Evolutionary conservation across 192 early-diverging fungal genomes (phyloP), one percentile per base, ranked within the genome.

Genomic region (Coemansia sp.): DNA sequence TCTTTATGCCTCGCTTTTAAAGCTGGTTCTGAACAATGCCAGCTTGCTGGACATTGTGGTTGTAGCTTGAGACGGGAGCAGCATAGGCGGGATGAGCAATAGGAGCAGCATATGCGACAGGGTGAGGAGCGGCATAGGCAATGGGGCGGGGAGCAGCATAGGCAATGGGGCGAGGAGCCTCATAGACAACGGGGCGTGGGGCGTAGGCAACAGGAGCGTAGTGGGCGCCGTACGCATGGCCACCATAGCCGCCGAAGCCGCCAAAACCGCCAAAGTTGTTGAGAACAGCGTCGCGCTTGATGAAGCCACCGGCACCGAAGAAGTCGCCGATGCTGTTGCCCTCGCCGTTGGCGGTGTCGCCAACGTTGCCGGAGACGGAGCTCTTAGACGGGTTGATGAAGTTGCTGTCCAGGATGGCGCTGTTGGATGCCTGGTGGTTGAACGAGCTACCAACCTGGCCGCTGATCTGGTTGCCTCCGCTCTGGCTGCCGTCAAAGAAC

Each of bases 11-110:
- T n/a, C n/a, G n/a, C n/a, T n/a, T 63, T 71, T 80, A 79, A 35
- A 29, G 45, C 68, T 73, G 77, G 77, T 74, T 74, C 77, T 79
- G 77, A 40, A 79, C 68, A 58, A 79, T 79, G 60, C 67, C 62
- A 26, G 70, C 77, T 12, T 70, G 21, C 77, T 74, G 77, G 34
- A 45, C 29, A 58, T 79, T 73, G 77, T 79, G 63, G 68, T 70
- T 70, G 45, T 52, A 43, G 25, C 63, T 56, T 30, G 21, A 64
- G 45, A 33, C 62, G 18, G 31, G 34, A 59, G 42, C 42, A 23
- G 49, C 25, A 18, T 18, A 39, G 3, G 20, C 6, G 26, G 25
- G 25, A 18, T 4, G 43, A 58, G 33, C 30, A 31, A 55, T 21
- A 29, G 61, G 51, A 26, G 25, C 25, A 26, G 55, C 55, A n/a